Percentiles rank a stretch among this genome's conserved stretches.
Evolutionary conservation across 192 early-diverging fungal genomes (phyloP).

Genomic region (Coemansia sp.): DNA sequence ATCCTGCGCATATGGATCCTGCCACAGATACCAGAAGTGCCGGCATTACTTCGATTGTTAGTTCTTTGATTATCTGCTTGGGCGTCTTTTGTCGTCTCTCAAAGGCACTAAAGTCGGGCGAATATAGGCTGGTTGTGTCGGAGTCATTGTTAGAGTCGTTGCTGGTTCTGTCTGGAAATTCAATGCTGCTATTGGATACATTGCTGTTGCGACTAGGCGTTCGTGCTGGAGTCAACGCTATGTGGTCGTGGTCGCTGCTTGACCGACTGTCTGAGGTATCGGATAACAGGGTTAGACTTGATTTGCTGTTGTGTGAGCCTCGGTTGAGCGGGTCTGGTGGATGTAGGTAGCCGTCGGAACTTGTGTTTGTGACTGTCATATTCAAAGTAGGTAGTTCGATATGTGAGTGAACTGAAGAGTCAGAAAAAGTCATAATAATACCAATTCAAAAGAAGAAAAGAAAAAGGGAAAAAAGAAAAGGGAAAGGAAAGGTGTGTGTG

Average conservation of each 20-base stretch:
- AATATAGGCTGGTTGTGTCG: neutral
- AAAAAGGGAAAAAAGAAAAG: neutral
- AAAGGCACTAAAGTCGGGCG: neutral
- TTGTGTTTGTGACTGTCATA: neutral
- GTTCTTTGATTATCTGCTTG: conserved; percentile 27
- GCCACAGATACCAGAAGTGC: conserved; percentile 70
- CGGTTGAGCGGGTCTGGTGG: neutral
- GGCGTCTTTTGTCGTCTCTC: conserved; percentile 16
- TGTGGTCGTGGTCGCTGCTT: neutral
- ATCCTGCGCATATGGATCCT: conserved; percentile 72
- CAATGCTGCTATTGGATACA: neutral
- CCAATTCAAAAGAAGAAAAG: neutral
- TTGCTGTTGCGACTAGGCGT: neutral
- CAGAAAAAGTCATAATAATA: neutral
- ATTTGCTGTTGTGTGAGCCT: conserved; percentile 1
- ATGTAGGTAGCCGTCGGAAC: neutral
- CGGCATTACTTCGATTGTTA: conserved; percentile 60
- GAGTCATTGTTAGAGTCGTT: conserved; percentile 4
- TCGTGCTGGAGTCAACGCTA: neutral
- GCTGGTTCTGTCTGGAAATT: conserved; percentile 2
- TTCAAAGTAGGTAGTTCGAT: conserved; percentile 4
- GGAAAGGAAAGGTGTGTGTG: neutral
- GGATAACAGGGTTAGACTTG: neutral
- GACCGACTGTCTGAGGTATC: neutral
- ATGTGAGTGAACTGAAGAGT: neutral